phyloP scores from a whole-genome alignment of 164 flowering plant genomes.

The Echeveria elegans region DNA sequence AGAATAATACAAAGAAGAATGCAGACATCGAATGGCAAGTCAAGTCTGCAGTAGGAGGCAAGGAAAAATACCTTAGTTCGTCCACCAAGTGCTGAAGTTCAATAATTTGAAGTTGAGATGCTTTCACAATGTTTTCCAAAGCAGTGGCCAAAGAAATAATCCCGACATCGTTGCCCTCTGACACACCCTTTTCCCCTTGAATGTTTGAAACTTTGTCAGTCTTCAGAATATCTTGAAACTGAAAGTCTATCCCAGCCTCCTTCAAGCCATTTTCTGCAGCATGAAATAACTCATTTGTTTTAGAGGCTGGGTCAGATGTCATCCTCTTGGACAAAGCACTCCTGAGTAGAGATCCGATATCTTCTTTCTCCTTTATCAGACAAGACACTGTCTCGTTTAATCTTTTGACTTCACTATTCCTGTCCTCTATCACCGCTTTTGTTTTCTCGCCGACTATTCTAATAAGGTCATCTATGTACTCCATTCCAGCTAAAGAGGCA shows the following conservation, averaged over 20 bases:
- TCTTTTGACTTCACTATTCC: slow-evolving; percentile 36
- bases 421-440: slow-evolving; percentile 43
- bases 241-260: slow-evolving; percentile 66
- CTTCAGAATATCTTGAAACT: slow-evolving; percentile 32
- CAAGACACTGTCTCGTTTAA: slow-evolving; percentile 56
- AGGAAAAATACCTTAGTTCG: slow-evolving; percentile 57
- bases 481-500: slow-evolving; percentile 70
- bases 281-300: slow-evolving; percentile 52
- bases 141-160: slow-evolving; percentile 77
- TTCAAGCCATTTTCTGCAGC: slow-evolving; percentile 80
- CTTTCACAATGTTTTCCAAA: slow-evolving; percentile 77
- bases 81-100: slow-evolving; percentile 75
- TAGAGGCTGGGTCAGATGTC: slow-evolving; percentile 37
- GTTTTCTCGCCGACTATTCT: slow-evolving; percentile 42
- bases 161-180: slow-evolving; percentile 56
- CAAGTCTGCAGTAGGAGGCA: neutral
- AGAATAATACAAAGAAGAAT: neutral
- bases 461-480: slow-evolving; percentile 50
- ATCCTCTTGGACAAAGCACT: slow-evolving; percentile 69
- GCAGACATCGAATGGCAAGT: slow-evolving; percentile 2
- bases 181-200: slow-evolving; percentile 19
- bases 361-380: slow-evolving; percentile 72
- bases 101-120: slow-evolving; percentile 79
- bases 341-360: slow-evolving; percentile 78
- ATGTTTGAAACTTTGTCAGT: slow-evolving; percentile 23